Evolutionary conservation across 2,329 filamentous ascomycete genomes (phyloP), one percentile per base, ranked within the genome.

Genomic region (Aspergillus sergii): DNA sequence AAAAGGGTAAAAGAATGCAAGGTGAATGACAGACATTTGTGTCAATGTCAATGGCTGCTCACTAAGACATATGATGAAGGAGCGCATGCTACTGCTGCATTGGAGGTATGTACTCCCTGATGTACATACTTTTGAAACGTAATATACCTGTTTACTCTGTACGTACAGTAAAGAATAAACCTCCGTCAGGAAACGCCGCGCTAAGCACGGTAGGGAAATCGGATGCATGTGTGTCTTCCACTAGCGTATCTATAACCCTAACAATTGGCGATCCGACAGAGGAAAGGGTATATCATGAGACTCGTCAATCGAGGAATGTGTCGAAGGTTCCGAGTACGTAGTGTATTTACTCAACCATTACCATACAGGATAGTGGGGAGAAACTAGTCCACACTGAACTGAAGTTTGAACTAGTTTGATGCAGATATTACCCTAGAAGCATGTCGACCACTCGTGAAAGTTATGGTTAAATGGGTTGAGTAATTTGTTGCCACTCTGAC

Each of bases 211-310:
- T 32, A 51, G 19, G 48, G 48, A 30, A 30, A 51, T 32, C 28
- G 48, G 21, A 32, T 51, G 45, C 45, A 56, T 30, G 36, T 60
- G 46, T 36, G 43, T 58, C 19, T 41, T 41, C 45, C 57, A 59
- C 57, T 59, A 59, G 26, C 16, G 32, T 50, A 28, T 28, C 46
- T 19, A 50, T 50, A 50, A 30, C 46, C 23, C 23, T 50, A 28
- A 19, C 8, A 32, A 64, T 59, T 64, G 50, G 53, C 55, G 57
- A 66, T 68, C 57, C 23, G 23, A 43, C 16, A 41, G 39, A 41
- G 16, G 26, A 64, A n/a, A 32, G 28, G 32, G 60, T 59, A 59
- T 55, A 67, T 68, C 64, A 65, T 68, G 64, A 64, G 67, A 64
- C 66, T 55, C 19, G 46, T 62, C 64, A 61, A 53, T 48, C 36